Conservation (phyloP, 345 rosid species). For the Trapa bicornis region DNA sequence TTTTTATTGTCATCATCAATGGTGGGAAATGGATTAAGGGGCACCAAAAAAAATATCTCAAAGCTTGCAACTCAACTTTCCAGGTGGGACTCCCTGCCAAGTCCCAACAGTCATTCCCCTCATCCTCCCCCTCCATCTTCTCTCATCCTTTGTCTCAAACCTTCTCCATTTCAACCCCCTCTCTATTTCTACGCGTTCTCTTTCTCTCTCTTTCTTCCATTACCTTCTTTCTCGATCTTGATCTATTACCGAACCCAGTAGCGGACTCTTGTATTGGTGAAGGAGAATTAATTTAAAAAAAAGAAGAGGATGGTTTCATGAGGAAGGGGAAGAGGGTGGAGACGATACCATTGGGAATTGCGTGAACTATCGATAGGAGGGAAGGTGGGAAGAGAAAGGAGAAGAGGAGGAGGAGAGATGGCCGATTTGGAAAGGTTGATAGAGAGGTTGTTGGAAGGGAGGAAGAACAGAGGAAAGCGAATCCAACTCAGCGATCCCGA, state of each 20-base stretch:
- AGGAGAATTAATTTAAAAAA: background rate
- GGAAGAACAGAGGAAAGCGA: slow-evolving; percentile 20
- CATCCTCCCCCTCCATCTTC: no score
- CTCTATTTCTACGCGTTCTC: background rate
- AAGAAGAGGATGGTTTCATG: background rate
- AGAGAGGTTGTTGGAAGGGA: slow-evolving; percentile 29
- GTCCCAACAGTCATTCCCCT: no score
- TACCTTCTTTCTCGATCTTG: background rate
- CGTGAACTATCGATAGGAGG: background rate
- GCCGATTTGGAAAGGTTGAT: slow-evolving; percentile 29
- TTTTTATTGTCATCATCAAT: no score
- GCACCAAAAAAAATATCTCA: no score
- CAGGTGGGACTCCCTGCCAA: background rate
- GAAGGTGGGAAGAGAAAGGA: background rate
- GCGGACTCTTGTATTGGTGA: background rate
- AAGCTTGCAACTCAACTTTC: background rate
- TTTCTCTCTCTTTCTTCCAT: background rate
- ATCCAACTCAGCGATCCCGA: slow-evolving; percentile 26
- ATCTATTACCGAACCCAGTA: background rate
- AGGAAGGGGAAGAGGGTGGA: background rate
- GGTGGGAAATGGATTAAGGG: no score
- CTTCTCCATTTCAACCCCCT: background rate
- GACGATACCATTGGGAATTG: background rate
- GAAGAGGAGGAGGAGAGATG: slow-evolving; percentile 5
- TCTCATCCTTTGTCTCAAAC: background rate